Percentiles rank a stretch among this genome's conserved stretches.
Evolutionary conservation across 306 rosid species (phyloP).

Genomic region (Pyrus pyrifolia): DNA sequence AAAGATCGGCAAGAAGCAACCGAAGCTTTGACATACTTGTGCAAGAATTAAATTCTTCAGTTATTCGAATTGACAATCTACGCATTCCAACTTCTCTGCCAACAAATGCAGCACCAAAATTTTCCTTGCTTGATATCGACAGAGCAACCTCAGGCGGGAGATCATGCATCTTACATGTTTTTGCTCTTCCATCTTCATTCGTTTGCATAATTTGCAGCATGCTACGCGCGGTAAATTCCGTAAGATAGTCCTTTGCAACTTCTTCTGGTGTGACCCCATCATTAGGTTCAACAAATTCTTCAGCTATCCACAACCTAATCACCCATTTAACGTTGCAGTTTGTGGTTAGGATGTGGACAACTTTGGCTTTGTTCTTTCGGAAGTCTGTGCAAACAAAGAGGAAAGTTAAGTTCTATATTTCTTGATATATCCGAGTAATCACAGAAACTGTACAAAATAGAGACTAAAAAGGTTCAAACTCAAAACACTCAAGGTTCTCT

Average conservation of each 20-base stretch:
- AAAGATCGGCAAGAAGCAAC: too few relatives aligned
- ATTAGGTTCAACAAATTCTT: neutral
- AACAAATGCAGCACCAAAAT: too few relatives aligned
- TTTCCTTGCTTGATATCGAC: too few relatives aligned
- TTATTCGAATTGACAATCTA: neutral
- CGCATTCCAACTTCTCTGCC: too few relatives aligned
- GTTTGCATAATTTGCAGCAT: too few relatives aligned
- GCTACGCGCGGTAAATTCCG: too few relatives aligned
- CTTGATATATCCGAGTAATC: neutral
- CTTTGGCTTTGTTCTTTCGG: neutral
- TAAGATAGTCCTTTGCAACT: neutral
- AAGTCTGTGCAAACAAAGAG: neutral
- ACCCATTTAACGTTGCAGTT: neutral
- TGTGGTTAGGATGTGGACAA: neutral
- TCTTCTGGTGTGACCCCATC: neutral
- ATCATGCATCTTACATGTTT: too few relatives aligned
- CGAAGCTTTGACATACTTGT: neutral
- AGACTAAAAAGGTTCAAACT: too few relatives aligned
- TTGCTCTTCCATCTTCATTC: too few relatives aligned
- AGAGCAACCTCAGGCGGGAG: too few relatives aligned
- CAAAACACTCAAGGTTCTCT: neutral
- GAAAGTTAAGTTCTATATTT: neutral
- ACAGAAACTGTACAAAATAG: neutral
- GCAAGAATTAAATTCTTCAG: neutral
- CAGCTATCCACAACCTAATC: neutral